Evolutionary conservation across 495 filamentous ascomycete species (phyloP).

Genomic region (Hypoxylon intermedium): DNA sequence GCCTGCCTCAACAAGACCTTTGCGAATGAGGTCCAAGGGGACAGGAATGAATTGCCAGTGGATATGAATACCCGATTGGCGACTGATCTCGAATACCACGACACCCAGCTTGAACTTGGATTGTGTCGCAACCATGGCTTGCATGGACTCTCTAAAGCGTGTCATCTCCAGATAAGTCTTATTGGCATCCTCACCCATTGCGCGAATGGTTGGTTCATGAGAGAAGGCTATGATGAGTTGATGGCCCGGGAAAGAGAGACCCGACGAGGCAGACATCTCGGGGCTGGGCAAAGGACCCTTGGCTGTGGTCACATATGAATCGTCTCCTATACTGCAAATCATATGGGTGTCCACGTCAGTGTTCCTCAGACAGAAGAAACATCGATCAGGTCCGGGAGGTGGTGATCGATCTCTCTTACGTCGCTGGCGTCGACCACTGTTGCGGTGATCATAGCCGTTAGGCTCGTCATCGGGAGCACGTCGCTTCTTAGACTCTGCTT

Average conservation of each 20-base stretch:
- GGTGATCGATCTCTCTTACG: constrained; percentile 52
- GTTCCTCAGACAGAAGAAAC: constrained; percentile 95
- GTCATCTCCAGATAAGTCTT: constrained; percentile 79
- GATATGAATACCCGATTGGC: constrained; percentile 76
- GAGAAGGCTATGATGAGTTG: constrained; percentile 88
- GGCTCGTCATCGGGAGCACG: constrained; percentile 61
- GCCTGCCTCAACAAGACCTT: constrained; percentile 77
- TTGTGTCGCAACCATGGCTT: constrained; percentile 68
- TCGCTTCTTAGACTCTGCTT: constrained; percentile 63
- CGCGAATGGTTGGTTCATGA: constrained; percentile 61
- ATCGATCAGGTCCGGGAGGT: constrained; percentile 76
- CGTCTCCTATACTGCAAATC: constrained; percentile 82
- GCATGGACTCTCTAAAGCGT: constrained; percentile 73
- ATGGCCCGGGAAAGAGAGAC: constrained; percentile 80
- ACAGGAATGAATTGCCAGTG: constrained; percentile 97
- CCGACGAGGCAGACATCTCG: constrained; percentile 63
- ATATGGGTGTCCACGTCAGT: constrained; percentile 83
- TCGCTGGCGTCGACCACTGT: constrained; percentile 63
- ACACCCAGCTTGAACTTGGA: constrained; percentile 69
- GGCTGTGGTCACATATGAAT: constrained; percentile 86
- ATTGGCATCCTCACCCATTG: constrained; percentile 69
- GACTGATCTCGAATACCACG: constrained; percentile 90
- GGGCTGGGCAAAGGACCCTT: constrained; percentile 83
- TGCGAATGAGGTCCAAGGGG: constrained; percentile 64
- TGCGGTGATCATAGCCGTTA: constrained; percentile 64